These are phyloP conservation scores for Tolypocladium endophyticum DNA, from an alignment of 2,329 filamentous ascomycete genomes.

Conservation along the genomic window DNA sequence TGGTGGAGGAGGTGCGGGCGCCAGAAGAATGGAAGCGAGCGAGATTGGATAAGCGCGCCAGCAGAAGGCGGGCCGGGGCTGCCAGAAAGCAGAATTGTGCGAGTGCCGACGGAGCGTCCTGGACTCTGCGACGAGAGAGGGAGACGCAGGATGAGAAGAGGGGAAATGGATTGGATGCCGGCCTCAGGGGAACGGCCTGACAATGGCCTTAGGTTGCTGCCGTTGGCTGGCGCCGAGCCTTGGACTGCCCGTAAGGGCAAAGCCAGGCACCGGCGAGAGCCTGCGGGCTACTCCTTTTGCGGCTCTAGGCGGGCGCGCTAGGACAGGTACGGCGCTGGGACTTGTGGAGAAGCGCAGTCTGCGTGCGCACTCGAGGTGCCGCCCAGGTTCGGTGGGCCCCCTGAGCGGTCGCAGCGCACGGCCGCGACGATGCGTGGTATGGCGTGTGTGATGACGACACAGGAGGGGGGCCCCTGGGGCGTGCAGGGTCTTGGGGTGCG, in stretches of 20 bases:
- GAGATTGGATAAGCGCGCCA: neutral
- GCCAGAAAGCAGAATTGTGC: neutral
- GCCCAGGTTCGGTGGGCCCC: neutral
- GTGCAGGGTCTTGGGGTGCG: neutral
- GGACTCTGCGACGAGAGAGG: neutral
- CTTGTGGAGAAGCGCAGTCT: neutral
- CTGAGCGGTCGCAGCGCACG: neutral
- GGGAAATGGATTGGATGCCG: neutral
- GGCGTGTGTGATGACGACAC: neutral
- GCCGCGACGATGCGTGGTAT: neutral
- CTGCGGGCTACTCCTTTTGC: neutral
- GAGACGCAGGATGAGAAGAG: neutral
- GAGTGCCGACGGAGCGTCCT: neutral
- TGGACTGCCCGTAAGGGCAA: neutral
- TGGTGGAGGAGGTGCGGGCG: neutral
- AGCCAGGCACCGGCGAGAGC: neutral
- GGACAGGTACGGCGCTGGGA: neutral
- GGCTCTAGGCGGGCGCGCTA: neutral
- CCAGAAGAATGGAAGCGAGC: neutral
- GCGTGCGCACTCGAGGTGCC: neutral
- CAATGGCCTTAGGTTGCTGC: neutral
- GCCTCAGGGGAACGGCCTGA: neutral
- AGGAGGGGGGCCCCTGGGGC: neutral
- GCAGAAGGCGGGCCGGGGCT: neutral
- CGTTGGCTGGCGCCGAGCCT: neutral